Base-by-base conservation (phyloP, 441 rosid genomes). In the Jatropha podagrica region DNA sequence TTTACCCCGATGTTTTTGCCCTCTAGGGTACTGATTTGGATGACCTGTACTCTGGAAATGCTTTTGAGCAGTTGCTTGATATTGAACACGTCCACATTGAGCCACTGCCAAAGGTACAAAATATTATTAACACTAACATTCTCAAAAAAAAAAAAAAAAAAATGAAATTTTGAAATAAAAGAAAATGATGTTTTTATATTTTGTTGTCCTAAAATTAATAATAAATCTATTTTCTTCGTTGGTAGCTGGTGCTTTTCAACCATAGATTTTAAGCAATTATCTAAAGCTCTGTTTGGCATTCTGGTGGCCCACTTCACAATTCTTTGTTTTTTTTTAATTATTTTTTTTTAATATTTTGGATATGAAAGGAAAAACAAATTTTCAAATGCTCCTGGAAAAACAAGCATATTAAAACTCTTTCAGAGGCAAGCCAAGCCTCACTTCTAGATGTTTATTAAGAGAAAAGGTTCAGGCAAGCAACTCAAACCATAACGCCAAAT, bases 61-160 rank as follows among this genome's bases (percentile, higher is more conserved):
- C 67, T 88, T 82, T 72, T 88, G 92, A n/a, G 97, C 83, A 78
- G 96, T 93, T 6, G 94, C 97, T 88, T 95, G 96, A 83, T 91
- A 89, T 80, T 85, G 96, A 77, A 87, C 77, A 59, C 90, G 89
- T 6, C 83, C 87, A 63, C 86, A 77, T 80, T 95, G 93, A 69
- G 83, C 88, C 37, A 87, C 97, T 90, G 84, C 69, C 69, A 83
- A 60, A 80, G 46, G 27, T 71, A 65, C 38, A 82, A 44, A 69
- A 32, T 32, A 32, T 32, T 9, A 69, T 67, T 11, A 49, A 54
- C 32, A 42, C 62, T 54, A 49, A 65, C 40, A 44, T 73, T 42
- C 27, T n/a, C n/a, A n/a, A n/a, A n/a, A n/a, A n/a, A n/a, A n/a
- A n/a, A n/a, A n/a, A 48, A 12, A 70, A 48, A 54, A 69, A 3